phyloP scores from a whole-genome alignment of 306 rosid species.

The Pterocarpus macrocarpus region DNA sequence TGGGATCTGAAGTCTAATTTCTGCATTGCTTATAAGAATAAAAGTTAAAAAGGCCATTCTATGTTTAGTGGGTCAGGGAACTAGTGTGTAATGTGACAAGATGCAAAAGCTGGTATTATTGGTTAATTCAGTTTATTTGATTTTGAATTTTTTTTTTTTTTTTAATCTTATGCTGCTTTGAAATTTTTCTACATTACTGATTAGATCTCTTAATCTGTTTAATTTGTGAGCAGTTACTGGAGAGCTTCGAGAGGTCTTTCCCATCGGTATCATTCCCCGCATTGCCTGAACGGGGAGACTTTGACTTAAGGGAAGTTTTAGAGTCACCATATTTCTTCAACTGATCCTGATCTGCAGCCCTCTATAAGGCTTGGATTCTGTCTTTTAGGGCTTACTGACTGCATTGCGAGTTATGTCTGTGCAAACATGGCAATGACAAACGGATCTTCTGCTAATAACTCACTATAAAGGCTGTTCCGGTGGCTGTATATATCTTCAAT shows the following conservation, averaged over 20 bases:
- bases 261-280: slow-evolving; percentile 75
- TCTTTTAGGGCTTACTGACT: slow-evolving; percentile 37
- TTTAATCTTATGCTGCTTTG: not conserved
- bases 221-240: slow-evolving; percentile 69
- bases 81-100: slow-evolving; percentile 16
- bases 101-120: not conserved
- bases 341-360: slow-evolving; percentile 53
- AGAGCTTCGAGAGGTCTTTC: slow-evolving; percentile 77
- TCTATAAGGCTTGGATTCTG: slow-evolving; percentile 36
- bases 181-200: slow-evolving; percentile 30
- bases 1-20: slow-evolving; percentile 16
- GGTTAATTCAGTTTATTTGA: not conserved
- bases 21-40: slow-evolving; percentile 15
- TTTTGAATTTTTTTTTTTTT: not conserved
- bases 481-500: slow-evolving; percentile 42
- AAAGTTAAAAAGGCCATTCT: slow-evolving; percentile 10
- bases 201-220: slow-evolving; percentile 31
- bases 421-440: slow-evolving; percentile 35
- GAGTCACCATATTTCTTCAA: slow-evolving; percentile 94
- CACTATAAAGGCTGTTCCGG: slow-evolving; percentile 31
- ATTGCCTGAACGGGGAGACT: slow-evolving; percentile 90
- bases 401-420: slow-evolving; percentile 32
- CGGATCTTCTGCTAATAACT: slow-evolving; percentile 31
- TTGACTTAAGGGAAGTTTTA: slow-evolving; percentile 74
- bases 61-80: not conserved